phyloP scores from a whole-genome alignment of 2,329 filamentous ascomycete genomes.

The Hypomyces rosellus region DNA sequence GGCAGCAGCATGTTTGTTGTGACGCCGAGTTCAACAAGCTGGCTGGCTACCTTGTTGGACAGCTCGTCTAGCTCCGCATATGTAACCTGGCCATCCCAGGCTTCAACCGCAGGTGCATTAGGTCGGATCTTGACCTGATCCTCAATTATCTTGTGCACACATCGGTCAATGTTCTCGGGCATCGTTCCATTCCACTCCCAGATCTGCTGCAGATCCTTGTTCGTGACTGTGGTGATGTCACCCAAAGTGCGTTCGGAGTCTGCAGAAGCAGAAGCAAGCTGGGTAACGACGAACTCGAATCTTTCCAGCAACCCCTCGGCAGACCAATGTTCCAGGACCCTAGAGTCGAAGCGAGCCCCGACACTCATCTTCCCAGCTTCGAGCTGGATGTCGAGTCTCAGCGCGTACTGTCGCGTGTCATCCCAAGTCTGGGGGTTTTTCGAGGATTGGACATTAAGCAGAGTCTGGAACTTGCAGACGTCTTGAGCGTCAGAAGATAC shows the following conservation, averaged over 20 bases:
- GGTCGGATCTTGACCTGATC: not conserved
- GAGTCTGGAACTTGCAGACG: slow-evolving; percentile 12
- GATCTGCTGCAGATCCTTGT: no score
- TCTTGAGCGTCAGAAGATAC: slow-evolving; percentile 1
- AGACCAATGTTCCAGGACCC: not conserved
- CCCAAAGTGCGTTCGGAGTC: no score
- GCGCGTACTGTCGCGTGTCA: not conserved
- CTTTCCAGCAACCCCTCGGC: not conserved
- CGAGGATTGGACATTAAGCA: slow-evolving; percentile 14
- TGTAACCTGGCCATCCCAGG: slow-evolving; percentile 18
- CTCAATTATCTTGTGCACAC: not conserved
- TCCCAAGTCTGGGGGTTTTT: no score
- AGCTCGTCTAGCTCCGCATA: slow-evolving; percentile 16
- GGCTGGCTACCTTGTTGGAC: slow-evolving; percentile 1
- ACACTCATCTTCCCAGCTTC: not conserved
- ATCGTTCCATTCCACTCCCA: no score
- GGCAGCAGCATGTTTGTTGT: slow-evolving; percentile 15
- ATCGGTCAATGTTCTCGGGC: not conserved
- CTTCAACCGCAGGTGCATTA: slow-evolving; percentile 12
- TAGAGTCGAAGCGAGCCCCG: not conserved
- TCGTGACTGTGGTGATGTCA: no score
- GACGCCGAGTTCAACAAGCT: slow-evolving; percentile 16
- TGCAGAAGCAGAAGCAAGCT: not conserved
- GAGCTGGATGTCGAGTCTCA: not conserved
- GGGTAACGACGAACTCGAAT: not conserved